Evolutionary conservation across 495 filamentous ascomycete species (phyloP), one percentile per base, ranked within the genome.

Genomic region (Penicillium coprophilum): DNA sequence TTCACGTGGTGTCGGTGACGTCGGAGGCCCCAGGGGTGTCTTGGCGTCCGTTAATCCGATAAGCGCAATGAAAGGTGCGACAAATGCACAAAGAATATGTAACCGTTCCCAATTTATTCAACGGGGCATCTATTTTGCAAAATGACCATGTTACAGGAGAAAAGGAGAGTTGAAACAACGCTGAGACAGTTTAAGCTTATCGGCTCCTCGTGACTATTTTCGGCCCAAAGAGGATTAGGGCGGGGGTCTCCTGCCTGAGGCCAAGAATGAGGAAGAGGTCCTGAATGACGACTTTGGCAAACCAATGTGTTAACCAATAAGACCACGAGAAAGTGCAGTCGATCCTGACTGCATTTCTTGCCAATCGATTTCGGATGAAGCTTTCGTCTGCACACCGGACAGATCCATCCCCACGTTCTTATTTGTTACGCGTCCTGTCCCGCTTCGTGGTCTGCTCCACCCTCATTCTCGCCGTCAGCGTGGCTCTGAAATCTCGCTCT

Each of bases 401-500:
- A 28, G 49, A 50, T 21, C 34, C 20, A 27, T 21, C 50, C 24
- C 39, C 24, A 30, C 40, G 38, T 0, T 58, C 56, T 59, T 63
- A 52, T 65, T 64, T 62, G 58, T 62, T 65, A 62, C 62, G 66
- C 58, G 61, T 68, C 55, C 66, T 69, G 62, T 72, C 71, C 66
- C 71, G 63, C 59, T 54, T 75, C 32, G 31, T 74, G 19, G 38
- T 74, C 65, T 71, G 60, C 67, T 80, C 75, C 65, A 71, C 77
- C 67, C 50, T 80, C 62, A 68, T 81, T 53, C 75, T 83, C 73
- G 80, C 79, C 46, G 52, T 75, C 67, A 73, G 73, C 51, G 58
- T 80, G 59, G 70, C 81, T 55, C 63, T 77, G 46, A 68, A 73
- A 64, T 64, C 76, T 62, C 69, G 74, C 56, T 73, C 65, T 63